phyloP scores from a whole-genome alignment of 495 filamentous ascomycete species.

The Hypoxylon subgilvum region DNA sequence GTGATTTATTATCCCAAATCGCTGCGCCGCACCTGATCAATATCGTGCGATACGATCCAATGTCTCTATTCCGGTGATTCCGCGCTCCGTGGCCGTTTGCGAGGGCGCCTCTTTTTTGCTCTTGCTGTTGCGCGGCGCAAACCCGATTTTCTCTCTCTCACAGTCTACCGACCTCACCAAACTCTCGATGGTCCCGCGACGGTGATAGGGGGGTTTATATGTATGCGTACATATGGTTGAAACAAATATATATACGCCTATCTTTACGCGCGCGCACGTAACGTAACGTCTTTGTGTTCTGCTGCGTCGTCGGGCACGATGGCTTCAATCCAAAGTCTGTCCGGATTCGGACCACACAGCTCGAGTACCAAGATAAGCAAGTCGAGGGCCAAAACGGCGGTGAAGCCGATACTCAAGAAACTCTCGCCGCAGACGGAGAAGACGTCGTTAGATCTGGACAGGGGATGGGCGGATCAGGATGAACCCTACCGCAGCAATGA shows the following conservation, averaged over 20 bases:
- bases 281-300: not conserved
- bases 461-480: slow-evolving; percentile 57
- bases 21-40: slow-evolving; percentile 18
- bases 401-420: slow-evolving; percentile 64
- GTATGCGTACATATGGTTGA: slow-evolving; percentile 18
- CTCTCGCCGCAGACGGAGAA: slow-evolving; percentile 57
- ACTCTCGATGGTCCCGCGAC: slow-evolving; percentile 18
- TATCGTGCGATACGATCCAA: slow-evolving; percentile 28
- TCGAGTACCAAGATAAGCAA: slow-evolving; percentile 51
- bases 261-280: slow-evolving; percentile 9
- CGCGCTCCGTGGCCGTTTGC: slow-evolving; percentile 29
- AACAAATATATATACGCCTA: slow-evolving; percentile 17
- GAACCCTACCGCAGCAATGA: slow-evolving; percentile 37
- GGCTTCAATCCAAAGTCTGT: slow-evolving; percentile 45
- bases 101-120: slow-evolving; percentile 14
- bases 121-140: slow-evolving; percentile 5
- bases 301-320: slow-evolving; percentile 30
- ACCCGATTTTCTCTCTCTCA: not conserved
- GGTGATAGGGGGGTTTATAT: slow-evolving; percentile 19
- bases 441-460: slow-evolving; percentile 60
- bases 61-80: slow-evolving; percentile 42
- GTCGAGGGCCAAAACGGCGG: slow-evolving; percentile 46
- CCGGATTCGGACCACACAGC: slow-evolving; percentile 36
- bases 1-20: slow-evolving; percentile 33
- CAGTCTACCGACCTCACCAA: slow-evolving; percentile 4